Base-by-base conservation (phyloP, 306 rosid species). In the Clitoria ternatea region DNA sequence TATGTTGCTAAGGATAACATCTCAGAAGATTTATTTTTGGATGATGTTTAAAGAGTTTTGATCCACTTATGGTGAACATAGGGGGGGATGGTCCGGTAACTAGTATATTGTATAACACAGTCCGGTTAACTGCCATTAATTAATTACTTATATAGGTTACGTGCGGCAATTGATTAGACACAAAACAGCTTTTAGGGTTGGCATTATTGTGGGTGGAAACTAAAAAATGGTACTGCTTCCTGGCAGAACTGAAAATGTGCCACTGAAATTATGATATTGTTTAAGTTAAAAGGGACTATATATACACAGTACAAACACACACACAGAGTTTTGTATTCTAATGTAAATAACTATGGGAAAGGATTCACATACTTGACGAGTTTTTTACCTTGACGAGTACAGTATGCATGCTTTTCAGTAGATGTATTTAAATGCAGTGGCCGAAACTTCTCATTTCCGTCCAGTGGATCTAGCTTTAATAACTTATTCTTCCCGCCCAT, bases 251-350 rank as follows among this genome's bases (percentile, higher is more conserved):
- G 13, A 59, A 23, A 26, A 8, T 17, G 10, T 23, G 29, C 14
- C n/a, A 52, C 26, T 32, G 8, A 35, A 13, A 2, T 8, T 30
- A 22, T 76, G 39, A 15, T 54, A 29, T 68, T 5, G 17, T 19
- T 37, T 40, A 50, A 11, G 61, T 39, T 39, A 45, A 57, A 57
- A 59, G 12, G 23, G n/a, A n/a, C n/a, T n/a, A n/a, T n/a, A n/a
- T n/a, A n/a, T n/a, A n/a, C n/a, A n/a, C n/a, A n/a, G n/a, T n/a
- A n/a, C n/a, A n/a, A n/a, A n/a, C n/a, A n/a, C n/a, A n/a, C n/a
- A n/a, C n/a, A n/a, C n/a, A 30, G 32, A 43, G 19, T 63, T 42
- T 43, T 74, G 69, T 53, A 61, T 17, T 66, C 55, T 66, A 30
- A 20, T 67, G 52, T 7, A 40, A 11, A 8, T 30, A 40, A 49